Conservation (phyloP, 2,329 filamentous ascomycete species). For the Diaporthe velutina region DNA sequence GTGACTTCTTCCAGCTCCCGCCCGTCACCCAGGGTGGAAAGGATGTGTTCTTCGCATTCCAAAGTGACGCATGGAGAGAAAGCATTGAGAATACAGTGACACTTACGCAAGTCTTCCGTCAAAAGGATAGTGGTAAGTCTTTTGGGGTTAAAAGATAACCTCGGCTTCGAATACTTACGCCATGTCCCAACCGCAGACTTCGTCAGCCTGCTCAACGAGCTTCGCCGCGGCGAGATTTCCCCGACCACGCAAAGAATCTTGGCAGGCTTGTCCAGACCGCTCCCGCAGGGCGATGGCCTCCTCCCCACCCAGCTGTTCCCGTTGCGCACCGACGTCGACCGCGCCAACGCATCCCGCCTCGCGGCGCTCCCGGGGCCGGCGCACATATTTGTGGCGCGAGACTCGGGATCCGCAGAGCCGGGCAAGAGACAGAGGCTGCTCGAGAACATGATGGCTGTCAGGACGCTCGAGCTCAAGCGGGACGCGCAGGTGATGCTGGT, state of each 20-base stretch:
- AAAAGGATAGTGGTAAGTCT: slow-evolving; percentile 66
- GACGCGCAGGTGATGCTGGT: slow-evolving; percentile 85
- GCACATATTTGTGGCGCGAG: slow-evolving; percentile 70
- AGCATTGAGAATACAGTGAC: slow-evolving; percentile 81
- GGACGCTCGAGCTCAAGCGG: slow-evolving; percentile 74
- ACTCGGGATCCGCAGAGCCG: slow-evolving; percentile 68
- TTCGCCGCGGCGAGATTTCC: slow-evolving; percentile 76
- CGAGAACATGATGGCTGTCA: slow-evolving; percentile 78
- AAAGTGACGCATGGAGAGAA: slow-evolving; percentile 78
- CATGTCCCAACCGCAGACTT: slow-evolving; percentile 60
- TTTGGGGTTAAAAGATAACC: background rate
- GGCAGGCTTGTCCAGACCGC: slow-evolving; percentile 67
- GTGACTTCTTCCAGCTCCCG: slow-evolving; percentile 84
- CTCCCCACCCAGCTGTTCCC: slow-evolving; percentile 80
- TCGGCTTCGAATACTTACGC: background rate
- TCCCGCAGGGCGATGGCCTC: slow-evolving; percentile 70
- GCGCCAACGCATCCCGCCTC: slow-evolving; percentile 75
- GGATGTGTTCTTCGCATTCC: slow-evolving; percentile 77
- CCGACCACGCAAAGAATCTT: slow-evolving; percentile 72
- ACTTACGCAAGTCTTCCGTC: slow-evolving; percentile 80
- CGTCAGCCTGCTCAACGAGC: slow-evolving; percentile 81
- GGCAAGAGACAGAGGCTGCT: slow-evolving; percentile 72
- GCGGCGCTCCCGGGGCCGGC: slow-evolving; percentile 68
- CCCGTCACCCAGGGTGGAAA: slow-evolving; percentile 74
- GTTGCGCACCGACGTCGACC: slow-evolving; percentile 79